phyloP scores from a whole-genome alignment of 352 stramenopile species.

The Globisporangium lucens region DNA sequence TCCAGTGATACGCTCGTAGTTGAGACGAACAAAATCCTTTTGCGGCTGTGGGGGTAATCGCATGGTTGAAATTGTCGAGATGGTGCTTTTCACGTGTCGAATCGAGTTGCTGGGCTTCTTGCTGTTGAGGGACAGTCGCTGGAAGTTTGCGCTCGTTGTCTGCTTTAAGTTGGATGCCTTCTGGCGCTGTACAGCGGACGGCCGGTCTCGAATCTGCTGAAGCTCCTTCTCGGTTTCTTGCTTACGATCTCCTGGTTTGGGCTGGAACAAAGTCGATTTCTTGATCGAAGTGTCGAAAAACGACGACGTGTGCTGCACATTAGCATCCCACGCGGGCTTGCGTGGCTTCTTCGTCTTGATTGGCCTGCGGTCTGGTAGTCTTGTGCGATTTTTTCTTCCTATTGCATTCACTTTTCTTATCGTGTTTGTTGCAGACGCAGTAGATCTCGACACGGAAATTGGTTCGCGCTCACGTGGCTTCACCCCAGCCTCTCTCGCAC shows the following conservation, averaged over 20 bases:
- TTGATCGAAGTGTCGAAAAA: constrained; percentile 57
- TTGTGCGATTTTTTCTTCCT: neutral
- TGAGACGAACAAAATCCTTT: constrained; percentile 59
- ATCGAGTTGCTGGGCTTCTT: constrained; percentile 11
- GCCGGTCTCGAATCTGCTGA: constrained; percentile 9
- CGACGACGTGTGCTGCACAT: constrained; percentile 25
- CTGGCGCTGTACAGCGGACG: neutral
- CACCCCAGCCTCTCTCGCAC: neutral
- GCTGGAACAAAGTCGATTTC: constrained; percentile 50
- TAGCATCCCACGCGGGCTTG: constrained; percentile 45
- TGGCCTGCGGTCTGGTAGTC: neutral
- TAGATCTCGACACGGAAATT: neutral
- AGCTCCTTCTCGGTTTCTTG: constrained; percentile 23
- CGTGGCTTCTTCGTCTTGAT: neutral
- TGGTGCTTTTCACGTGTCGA: constrained; percentile 7
- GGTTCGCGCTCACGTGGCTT: neutral
- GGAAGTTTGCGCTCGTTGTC: constrained; percentile 18
- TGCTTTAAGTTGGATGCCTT: neutral
- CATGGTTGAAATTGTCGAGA: neutral
- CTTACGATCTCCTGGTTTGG: constrained; percentile 35
- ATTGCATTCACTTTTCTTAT: neutral
- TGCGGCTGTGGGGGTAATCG: constrained; percentile 16
- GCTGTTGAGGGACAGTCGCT: neutral
- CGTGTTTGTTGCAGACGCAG: neutral
- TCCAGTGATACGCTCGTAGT: constrained; percentile 52